Evolutionary conservation across 2,329 filamentous ascomycete genomes (phyloP).

Genomic region (Aureobasidium vineae): DNA sequence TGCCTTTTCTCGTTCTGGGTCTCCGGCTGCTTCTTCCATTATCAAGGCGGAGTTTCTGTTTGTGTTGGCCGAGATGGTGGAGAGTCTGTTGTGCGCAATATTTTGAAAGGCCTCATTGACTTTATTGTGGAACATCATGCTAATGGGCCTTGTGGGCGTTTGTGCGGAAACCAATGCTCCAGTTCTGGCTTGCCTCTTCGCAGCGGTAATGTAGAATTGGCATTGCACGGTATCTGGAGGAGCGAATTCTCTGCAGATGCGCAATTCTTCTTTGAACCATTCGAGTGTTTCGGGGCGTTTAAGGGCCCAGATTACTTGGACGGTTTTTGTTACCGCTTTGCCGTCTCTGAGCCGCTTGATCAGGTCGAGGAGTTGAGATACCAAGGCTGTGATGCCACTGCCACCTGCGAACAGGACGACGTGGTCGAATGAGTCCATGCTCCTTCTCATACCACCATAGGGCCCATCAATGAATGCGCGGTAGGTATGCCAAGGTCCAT

Average conservation of each 20-base stretch:
- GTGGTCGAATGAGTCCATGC: conserved; percentile 88
- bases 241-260: conserved; percentile 85
- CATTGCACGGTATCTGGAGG: conserved; percentile 86
- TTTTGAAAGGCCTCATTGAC: conserved; percentile 84
- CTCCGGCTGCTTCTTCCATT: conserved; percentile 73
- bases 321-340: conserved; percentile 86
- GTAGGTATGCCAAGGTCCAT: conserved; percentile 88
- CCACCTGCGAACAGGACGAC: conserved; percentile 91
- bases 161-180: conserved; percentile 53
- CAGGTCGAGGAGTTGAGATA: conserved; percentile 87
- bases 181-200: conserved; percentile 57
- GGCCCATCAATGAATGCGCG: conserved; percentile 90
- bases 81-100: conserved; percentile 69
- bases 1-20: conserved; percentile 74
- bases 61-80: conserved; percentile 40
- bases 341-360: conserved; percentile 95
- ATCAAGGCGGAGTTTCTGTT: conserved; percentile 78
- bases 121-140: conserved; percentile 76
- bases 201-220: conserved; percentile 89
- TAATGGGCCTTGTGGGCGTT: conserved; percentile 59
- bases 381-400: conserved; percentile 88
- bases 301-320: conserved; percentile 91
- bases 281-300: conserved; percentile 92
- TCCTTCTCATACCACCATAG: conserved; percentile 89
- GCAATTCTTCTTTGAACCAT: conserved; percentile 94